Evolutionary conservation across 495 filamentous ascomycete genomes (phyloP), one percentile per base, ranked within the genome.

Genomic region (Penicillium pancosmium): DNA sequence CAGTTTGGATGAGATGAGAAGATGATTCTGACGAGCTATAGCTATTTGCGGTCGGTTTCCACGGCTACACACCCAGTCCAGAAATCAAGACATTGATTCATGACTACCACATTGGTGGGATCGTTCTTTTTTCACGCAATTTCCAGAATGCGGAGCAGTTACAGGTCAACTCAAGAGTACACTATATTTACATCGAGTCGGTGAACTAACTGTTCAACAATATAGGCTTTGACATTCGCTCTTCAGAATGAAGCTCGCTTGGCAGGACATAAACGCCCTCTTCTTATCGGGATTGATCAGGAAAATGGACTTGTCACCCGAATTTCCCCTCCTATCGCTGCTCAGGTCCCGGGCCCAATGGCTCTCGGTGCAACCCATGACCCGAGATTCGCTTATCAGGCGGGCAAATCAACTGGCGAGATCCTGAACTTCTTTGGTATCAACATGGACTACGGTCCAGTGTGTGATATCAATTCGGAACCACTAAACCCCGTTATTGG

Each of bases 41-140:
- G 79, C 72, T 82, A 33, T 82, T 82, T 61, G 78, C 74, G 27
- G 78, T 80, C 46, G 79, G 79, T 12, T 80, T 82, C 40, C 74
- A 82, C 56, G 78, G 76, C 44, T 64, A 69, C 48, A 68, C 65
- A 1, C 74, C 73, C 23, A 80, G 74, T 59, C 64, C 73, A 3
- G 78, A 81, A 56, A 76, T 82, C 62, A 80, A 78, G 53, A 74
- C 63, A 5, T 57, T 82, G 53, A 81, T 82, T 48, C 71, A 64
- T n/a, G 74, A 73, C 7, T 76, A 80, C 60, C 73, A 73, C 48
- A 53, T 82, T 6, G 79, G 79, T 27, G 72, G 76, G 2, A 66
- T 82, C 54, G 74, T 82, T 35, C 65, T 82, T 3, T 82, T 82
- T 58, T 72, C 70, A 12, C 67, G 79, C 11, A 82, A 82, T 56